Evolutionary conservation across 495 filamentous ascomycete genomes (phyloP).

Genomic region (Lophiotrema nucula): DNA sequence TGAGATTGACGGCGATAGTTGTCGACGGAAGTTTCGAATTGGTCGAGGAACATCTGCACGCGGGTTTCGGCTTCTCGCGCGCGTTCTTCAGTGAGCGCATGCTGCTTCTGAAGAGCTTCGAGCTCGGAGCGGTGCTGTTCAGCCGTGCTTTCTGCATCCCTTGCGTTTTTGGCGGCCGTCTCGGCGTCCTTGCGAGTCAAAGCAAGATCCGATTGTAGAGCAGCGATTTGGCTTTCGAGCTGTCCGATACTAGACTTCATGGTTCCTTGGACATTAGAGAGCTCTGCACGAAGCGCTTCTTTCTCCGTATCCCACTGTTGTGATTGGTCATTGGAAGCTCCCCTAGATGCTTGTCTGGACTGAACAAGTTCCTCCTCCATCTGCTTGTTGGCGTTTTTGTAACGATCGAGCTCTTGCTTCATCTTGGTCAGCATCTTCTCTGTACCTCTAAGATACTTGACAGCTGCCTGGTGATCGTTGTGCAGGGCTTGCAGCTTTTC

Average conservation of each 20-base stretch:
- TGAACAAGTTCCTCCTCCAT: slow-evolving; percentile 73
- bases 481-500: slow-evolving; percentile 91
- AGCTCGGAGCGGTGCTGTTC: slow-evolving; percentile 61
- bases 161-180: slow-evolving; percentile 55
- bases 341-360: slow-evolving; percentile 38
- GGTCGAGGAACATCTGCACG: slow-evolving; percentile 87
- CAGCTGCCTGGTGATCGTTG: slow-evolving; percentile 96
- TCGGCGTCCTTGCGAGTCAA: slow-evolving; percentile 67
- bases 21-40: slow-evolving; percentile 88
- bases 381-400: slow-evolving; percentile 80
- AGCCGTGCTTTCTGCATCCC: slow-evolving; percentile 40
- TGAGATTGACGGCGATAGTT: slow-evolving; percentile 85
- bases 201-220: slow-evolving; percentile 66
- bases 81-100: slow-evolving; percentile 71
- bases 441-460: slow-evolving; percentile 98
- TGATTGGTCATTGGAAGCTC: slow-evolving; percentile 45
- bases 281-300: slow-evolving; percentile 59
- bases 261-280: slow-evolving; percentile 64
- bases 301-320: slow-evolving; percentile 79
- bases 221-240: slow-evolving; percentile 68
- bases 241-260: slow-evolving; percentile 55
- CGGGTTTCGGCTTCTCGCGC: slow-evolving; percentile 89
- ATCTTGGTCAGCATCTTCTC: slow-evolving; percentile 99
- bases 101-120: slow-evolving; percentile 78
- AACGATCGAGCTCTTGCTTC: slow-evolving; percentile 90